Base-by-base conservation (phyloP, 2,329 filamentous ascomycete genomes). In the Ascochyta pisi region DNA sequence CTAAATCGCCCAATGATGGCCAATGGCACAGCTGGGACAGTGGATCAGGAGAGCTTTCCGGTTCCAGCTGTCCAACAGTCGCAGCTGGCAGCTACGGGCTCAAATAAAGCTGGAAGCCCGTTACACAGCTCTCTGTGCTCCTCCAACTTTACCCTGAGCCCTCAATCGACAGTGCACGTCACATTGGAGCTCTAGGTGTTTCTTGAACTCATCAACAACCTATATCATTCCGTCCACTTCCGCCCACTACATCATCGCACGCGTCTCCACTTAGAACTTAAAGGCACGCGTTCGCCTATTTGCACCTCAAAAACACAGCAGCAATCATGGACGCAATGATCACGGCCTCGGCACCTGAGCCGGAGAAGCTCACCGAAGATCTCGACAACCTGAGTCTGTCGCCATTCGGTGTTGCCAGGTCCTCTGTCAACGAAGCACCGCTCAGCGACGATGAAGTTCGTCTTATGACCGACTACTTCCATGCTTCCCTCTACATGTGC, bases 401-500 rank as follows among this genome's bases (percentile, higher is more conserved):
- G 65, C 80, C 87, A 7, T 91, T 84, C 69, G 88, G 88, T 64
- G 74, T 78, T 48, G 87, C 88, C 67, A 84, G 88, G 49, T 86
- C 88, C 24, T 90, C 87, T 1, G 69, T 90, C 64, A 78, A 83
- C 9, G 69, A 73, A 83, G 82, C 65, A 58, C 88, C 88, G 10
- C 82, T 92, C 50, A 84, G 81, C 57, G 70, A 83, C 16, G 86
- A 90, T 40, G 88, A 92, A 60, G 74, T 92, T 54, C 81, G 83
- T 61, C 85, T 88, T 73, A 87, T 86, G 74, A 86, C 87, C 69
- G 86, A 88, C 66, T 92, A 88, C 75, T 92, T 91, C 80, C 84
- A 86, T 61, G 89, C 89, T 50, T 89, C 86, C 62, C 78, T 91
- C 70, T 92, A 92, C 70, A 83, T 92, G 46, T 88, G 87, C 63